These are phyloP conservation scores for Melampsora medusae DNA, from an alignment of 1,284 basidiomycete species.

Conservation along the genomic window DNA sequence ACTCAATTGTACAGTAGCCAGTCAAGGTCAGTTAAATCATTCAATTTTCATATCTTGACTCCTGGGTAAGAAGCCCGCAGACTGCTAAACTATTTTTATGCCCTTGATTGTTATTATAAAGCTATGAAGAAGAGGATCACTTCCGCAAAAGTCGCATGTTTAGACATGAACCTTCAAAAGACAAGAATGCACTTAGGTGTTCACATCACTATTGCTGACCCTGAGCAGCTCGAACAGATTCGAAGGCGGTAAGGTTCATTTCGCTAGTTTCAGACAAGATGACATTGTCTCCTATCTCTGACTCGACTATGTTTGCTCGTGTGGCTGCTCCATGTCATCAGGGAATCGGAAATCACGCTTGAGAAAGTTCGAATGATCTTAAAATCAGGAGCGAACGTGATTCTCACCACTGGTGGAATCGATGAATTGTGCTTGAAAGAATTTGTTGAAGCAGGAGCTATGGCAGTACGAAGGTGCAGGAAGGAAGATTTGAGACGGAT, in stretches of 20 bases:
- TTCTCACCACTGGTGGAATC: conserved; percentile 97
- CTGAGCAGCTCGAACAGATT: conserved; percentile 93
- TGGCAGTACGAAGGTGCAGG: conserved; percentile 94
- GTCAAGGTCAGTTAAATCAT: conserved; percentile 69
- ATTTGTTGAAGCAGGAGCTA: conserved; percentile 97
- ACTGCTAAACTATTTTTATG: conserved; percentile 17
- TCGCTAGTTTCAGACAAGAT: background rate
- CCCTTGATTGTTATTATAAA: conserved; percentile 52
- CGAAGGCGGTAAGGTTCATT: conserved; percentile 68
- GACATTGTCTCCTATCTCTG: conserved; percentile 18
- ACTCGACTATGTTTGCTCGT: conserved; percentile 1
- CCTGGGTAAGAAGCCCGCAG: conserved; percentile 1
- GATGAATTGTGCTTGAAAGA: conserved; percentile 98
- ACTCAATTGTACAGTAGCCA: conserved; percentile 96
- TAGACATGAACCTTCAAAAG: conserved; percentile 98
- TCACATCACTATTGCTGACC: conserved; percentile 96
- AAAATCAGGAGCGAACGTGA: conserved; percentile 91
- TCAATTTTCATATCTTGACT: background rate
- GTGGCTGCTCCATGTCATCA: conserved; percentile 53
- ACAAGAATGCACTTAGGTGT: conserved; percentile 96
- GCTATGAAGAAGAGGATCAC: conserved; percentile 96
- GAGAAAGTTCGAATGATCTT: conserved; percentile 96
- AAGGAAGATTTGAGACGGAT: conserved; percentile 97
- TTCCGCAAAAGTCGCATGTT: conserved; percentile 93
- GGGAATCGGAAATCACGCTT: conserved; percentile 93